Base-by-base conservation (phyloP, 2,329 filamentous ascomycete species). In the Bipolaris sorokiniana region DNA sequence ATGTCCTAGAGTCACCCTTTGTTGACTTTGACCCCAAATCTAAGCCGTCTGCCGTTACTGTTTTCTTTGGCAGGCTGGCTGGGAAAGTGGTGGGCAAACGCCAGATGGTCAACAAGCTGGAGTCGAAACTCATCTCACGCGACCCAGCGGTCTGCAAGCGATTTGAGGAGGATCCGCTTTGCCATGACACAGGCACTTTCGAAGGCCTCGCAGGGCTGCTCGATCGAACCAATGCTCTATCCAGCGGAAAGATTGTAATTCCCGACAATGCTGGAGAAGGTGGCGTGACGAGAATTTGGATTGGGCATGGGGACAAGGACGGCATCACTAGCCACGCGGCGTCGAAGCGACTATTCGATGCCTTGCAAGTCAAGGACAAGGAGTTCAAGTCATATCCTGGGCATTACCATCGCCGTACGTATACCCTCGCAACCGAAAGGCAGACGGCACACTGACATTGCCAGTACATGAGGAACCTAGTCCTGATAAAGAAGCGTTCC, bases 171-270 rank as follows among this genome's bases (percentile, higher is more conserved):
- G 93, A 97, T 76, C 71, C 81, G 48, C 80, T 97, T 50, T 87
- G 88, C 75, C 92, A 97, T 77, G 84, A 94, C 75, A 94, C 87
- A 2, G 93, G 92, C 34, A 97, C 93, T 6, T 81, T 96, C n/a
- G 88, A 93, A 74, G 90, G 90, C 0, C 74, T 97, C 33, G 84
- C 89, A 0, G 88, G 86, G 0, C 83, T 97, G 83, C 78, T 97
- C 62, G 91, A 96, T 73, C 85, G 93, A 23, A 88, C 88, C 1
- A 78, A 78, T 5, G 81, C 81, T 51, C 77, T 96, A 59, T 78
- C 85, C 5, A 78, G 75, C 5, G 89, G 88, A 2, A 82, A 79
- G 48, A 76, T 86, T 28, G 77, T 72, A 59, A 65, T 79, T 34
- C 65, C 68, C 4, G 78, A 80, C 9, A 73, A 73, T 28, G 73